These are phyloP conservation scores for Metschnikowia noctiluminum DNA, from an alignment of 805 yeast species.

Conservation along the genomic window DNA sequence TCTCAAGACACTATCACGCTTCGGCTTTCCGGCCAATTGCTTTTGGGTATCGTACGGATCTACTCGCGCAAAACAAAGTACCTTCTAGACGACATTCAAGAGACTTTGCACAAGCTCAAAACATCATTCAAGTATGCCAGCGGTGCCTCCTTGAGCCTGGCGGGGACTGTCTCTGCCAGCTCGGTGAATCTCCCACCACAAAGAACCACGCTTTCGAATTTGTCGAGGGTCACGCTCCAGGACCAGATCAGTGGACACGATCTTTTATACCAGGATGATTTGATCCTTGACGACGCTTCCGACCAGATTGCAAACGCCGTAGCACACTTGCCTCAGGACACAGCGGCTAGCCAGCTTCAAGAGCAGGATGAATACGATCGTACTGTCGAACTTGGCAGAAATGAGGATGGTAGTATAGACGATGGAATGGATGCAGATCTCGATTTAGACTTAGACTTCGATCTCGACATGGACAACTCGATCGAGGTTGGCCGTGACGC, in stretches of 20 bases:
- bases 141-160: slow-evolving; percentile 24
- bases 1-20: slow-evolving; percentile 55
- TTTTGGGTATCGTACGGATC: slow-evolving; percentile 83
- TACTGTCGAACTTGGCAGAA: slow-evolving; percentile 59
- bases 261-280: slow-evolving; percentile 63
- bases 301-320: slow-evolving; percentile 6
- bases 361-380: slow-evolving; percentile 45
- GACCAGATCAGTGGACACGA: slow-evolving; percentile 81
- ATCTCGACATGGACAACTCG: slow-evolving; percentile 46
- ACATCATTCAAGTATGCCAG: slow-evolving; percentile 53
- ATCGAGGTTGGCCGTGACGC: slow-evolving; percentile 54
- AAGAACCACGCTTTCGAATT: slow-evolving; percentile 57
- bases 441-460: slow-evolving; percentile 22
- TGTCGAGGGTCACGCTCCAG: slow-evolving; percentile 58
- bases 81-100: slow-evolving; percentile 77
- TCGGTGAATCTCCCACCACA: slow-evolving; percentile 57
- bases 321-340: slow-evolving; percentile 5
- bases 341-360: slow-evolving; percentile 15
- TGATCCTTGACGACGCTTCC: slow-evolving; percentile 30
- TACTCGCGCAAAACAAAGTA: slow-evolving; percentile 84
- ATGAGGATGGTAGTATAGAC: slow-evolving; percentile 19
- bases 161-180: slow-evolving; percentile 27
- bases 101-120: slow-evolving; percentile 67
- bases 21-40: slow-evolving; percentile 78
- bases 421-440: slow-evolving; percentile 1